Percentiles rank a stretch among this genome's conserved stretches.
These are phyloP conservation scores for Aciculosporium take DNA, from an alignment of 2,329 filamentous ascomycete genomes.

Conservation along the genomic window DNA sequence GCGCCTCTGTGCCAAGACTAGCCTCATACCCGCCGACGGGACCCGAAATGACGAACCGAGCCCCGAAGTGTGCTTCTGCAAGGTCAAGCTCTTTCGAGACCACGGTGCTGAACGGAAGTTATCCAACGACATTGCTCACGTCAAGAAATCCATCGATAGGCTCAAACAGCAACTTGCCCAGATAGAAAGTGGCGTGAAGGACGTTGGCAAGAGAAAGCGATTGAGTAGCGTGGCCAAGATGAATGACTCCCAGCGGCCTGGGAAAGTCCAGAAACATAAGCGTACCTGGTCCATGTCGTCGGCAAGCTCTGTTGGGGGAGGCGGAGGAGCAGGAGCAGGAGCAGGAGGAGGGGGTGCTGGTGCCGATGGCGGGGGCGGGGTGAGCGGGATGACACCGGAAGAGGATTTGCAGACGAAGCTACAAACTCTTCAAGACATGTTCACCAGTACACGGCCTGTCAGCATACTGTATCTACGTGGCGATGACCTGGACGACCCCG, in stretches of 20 bases:
- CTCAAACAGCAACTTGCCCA: slow-evolving; percentile 86
- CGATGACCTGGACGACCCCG: slow-evolving; percentile 65
- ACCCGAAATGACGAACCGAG: slow-evolving; percentile 31
- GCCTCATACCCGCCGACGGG: slow-evolving; percentile 41
- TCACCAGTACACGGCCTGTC: slow-evolving; percentile 65
- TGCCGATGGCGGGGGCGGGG: slow-evolving; percentile 24
- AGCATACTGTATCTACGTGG: slow-evolving; percentile 68
- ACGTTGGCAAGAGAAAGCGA: slow-evolving; percentile 51
- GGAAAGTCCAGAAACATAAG: slow-evolving; percentile 84
- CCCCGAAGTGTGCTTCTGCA: slow-evolving; percentile 79
- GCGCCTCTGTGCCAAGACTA: slow-evolving; percentile 81
- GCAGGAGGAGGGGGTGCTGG: too few relatives aligned
- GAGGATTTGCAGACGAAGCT: slow-evolving; percentile 71
- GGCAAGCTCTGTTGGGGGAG: slow-evolving; percentile 41
- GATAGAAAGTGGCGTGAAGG: slow-evolving; percentile 52
- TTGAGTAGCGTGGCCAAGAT: slow-evolving; percentile 33
- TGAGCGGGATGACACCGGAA: slow-evolving; percentile 38
- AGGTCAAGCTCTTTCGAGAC: slow-evolving; percentile 92
- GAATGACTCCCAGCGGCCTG: slow-evolving; percentile 44
- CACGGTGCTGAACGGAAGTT: slow-evolving; percentile 91
- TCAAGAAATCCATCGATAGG: slow-evolving; percentile 95
- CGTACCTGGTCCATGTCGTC: slow-evolving; percentile 93
- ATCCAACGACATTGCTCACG: slow-evolving; percentile 84
- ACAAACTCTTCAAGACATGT: slow-evolving; percentile 72
- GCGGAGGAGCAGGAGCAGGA: slow-evolving; percentile 13